Evolutionary conservation across 345 rosid genomes (phyloP).

Genomic region (Hibiscus syriacus): DNA sequence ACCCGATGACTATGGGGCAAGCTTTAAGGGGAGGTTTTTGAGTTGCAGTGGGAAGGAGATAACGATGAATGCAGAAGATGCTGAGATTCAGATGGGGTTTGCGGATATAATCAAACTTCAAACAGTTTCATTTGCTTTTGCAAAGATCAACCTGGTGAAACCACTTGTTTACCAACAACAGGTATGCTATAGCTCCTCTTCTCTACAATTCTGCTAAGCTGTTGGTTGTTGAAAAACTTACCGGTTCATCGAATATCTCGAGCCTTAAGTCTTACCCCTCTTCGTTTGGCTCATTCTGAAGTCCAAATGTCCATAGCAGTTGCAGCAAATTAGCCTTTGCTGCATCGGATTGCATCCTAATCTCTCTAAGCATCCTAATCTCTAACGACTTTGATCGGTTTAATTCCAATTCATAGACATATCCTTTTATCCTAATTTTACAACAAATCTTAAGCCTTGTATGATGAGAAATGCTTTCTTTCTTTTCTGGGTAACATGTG

Average conservation of each 20-base stretch:
- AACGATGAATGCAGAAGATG: slow-evolving; percentile 7
- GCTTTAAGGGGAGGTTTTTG: slow-evolving; percentile 17
- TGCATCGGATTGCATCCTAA: neutral
- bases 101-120: slow-evolving; percentile 5
- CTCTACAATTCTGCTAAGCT: neutral
- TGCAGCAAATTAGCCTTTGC: neutral
- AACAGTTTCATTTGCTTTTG: slow-evolving; percentile 18
- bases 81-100: slow-evolving; percentile 4
- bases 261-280: neutral
- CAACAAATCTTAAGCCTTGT: no score
- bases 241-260: neutral
- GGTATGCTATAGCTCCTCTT: slow-evolving; percentile 5
- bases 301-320: neutral
- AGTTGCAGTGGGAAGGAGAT: slow-evolving; percentile 6
- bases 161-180: slow-evolving; percentile 3
- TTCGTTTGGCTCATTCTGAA: neutral
- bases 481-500: no score
- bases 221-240: neutral
- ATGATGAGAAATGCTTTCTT: no score
- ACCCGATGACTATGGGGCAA: neutral
- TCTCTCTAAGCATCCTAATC: neutral
- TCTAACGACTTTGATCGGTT: neutral
- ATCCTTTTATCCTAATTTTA: no score
- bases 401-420: neutral
- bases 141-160: slow-evolving; percentile 13